Percentiles rank a stretch among this genome's conserved stretches.
phyloP scores from a whole-genome alignment of 1,139 yeast species.

The Hansenula anomala region DNA sequence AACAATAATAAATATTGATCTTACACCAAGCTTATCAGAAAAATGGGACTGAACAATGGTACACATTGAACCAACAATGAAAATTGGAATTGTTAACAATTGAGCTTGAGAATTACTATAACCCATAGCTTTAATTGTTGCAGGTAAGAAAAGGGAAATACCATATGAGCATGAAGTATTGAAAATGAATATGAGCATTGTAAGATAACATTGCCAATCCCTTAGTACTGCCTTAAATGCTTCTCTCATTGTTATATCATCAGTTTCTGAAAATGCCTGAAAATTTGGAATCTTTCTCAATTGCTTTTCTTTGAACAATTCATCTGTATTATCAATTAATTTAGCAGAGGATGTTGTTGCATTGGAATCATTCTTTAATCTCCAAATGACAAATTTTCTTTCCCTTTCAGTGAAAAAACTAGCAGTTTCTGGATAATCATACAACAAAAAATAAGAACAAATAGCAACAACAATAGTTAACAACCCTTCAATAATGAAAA shows the following conservation, averaged over 20 bases:
- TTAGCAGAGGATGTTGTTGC: neutral
- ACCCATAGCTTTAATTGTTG: constrained; percentile 20
- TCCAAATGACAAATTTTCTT: constrained; percentile 38
- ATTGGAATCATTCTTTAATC: constrained; percentile 31
- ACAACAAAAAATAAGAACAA: constrained; percentile 41
- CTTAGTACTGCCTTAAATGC: constrained; percentile 9
- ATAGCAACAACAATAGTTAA: constrained; percentile 46
- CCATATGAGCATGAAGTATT: constrained; percentile 7
- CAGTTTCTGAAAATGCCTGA: constrained; percentile 6
- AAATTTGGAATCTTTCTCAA: neutral
- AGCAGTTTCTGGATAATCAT: constrained; percentile 44
- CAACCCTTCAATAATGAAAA: constrained; percentile 54
- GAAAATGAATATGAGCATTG: constrained; percentile 13
- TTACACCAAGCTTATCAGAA: constrained; percentile 26
- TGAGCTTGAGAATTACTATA: constrained; percentile 27
- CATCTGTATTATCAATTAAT: neutral
- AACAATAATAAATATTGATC: constrained; percentile 31
- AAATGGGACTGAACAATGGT: constrained; percentile 27
- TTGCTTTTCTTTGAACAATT: constrained; percentile 26
- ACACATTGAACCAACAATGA: constrained; percentile 27
- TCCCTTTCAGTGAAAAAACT: constrained; percentile 45
- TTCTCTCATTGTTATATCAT: constrained; percentile 10
- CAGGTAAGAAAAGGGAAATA: constrained; percentile 5
- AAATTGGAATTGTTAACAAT: constrained; percentile 31
- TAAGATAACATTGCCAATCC: constrained; percentile 17